Evolutionary conservation across 257 asterid genomes (phyloP).

Genomic region (Solanum paucissectum): DNA sequence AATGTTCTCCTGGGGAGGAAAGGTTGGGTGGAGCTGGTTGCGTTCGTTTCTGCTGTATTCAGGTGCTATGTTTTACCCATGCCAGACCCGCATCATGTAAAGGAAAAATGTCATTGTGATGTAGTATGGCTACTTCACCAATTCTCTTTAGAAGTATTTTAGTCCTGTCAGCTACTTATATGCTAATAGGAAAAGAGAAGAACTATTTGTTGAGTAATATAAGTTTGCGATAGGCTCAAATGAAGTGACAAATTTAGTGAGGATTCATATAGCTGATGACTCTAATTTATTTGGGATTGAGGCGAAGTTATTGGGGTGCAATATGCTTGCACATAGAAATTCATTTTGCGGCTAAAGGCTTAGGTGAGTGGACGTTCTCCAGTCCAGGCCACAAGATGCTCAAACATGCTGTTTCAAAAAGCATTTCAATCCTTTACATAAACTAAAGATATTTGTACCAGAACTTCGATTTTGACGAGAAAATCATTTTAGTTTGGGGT

Average conservation of each 20-base stretch:
- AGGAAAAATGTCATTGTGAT: not conserved
- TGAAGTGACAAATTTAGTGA: not conserved
- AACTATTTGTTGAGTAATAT: not conserved
- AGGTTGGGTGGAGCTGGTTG: not conserved
- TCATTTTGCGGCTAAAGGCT: not conserved
- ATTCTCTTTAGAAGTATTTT: not conserved
- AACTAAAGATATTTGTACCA: not conserved
- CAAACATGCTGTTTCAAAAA: not conserved
- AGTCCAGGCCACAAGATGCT: not conserved
- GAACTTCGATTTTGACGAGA: not conserved
- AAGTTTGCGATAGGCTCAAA: not conserved
- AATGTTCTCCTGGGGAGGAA: not conserved
- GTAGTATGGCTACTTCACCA: not conserved
- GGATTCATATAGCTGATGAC: not conserved
- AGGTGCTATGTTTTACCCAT: not conserved
- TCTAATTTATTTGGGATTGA: not conserved
- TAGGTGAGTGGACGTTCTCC: not conserved
- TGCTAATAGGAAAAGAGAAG: not conserved
- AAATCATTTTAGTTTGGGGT: not conserved
- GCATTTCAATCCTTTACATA: not conserved
- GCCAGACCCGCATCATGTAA: not conserved
- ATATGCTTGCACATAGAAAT: not conserved
- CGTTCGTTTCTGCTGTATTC: not conserved
- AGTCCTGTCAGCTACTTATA: not conserved
- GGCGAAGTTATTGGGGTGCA: not conserved